Base-by-base conservation (phyloP, 176 grass and related monocot species). In the Canna indica region DNA sequence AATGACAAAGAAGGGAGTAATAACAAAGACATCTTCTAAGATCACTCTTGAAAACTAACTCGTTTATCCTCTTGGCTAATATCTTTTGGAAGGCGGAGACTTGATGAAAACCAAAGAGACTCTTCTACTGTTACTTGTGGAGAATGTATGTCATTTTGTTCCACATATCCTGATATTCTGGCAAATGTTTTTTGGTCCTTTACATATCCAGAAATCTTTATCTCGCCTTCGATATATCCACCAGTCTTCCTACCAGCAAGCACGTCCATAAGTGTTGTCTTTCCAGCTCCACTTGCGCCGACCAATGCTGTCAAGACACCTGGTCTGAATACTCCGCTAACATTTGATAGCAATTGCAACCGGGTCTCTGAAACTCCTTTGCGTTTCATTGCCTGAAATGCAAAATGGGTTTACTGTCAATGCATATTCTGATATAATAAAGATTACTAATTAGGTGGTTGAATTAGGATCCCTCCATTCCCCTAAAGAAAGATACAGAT, bases 91-190 rank as follows among this genome's bases (percentile, higher is more conserved):
- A 91, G 82, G n/a, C 82, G 88, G 56, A 91, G 80, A 64, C 77
- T 82, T 25, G 88, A 87, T 0, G 88, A 91, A 67, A 87, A 91
- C 84, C 81, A 87, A 16, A 91, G 75, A 22, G 88, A 88, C 69
- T 91, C 88, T 83, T 85, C 82, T 64, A 91, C 79, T 22, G 88
- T 91, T 35, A 91, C 88, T 85, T 91, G 82, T 78, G 88, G 82
- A 2, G 88, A 91, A 60, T 91, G 84, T 47, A 91, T 91, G 45
- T 91, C 85, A 77, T 82, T 91, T 84, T 91, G 88, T 53, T 91
- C 88, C 64, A 91, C 88, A 78, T 91, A 91, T 71, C 88, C 88
- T n/a, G 88, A 64, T 72, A 91, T 73, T 83, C 88, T 82, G 22
- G 88, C 88, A 70, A 91, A 91, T 25, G 79, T 88, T 41, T 48